Evolutionary conservation across 305 asterid species (phyloP), one percentile per base, ranked within the genome.

Genomic region (Fraxinus baroniana): DNA sequence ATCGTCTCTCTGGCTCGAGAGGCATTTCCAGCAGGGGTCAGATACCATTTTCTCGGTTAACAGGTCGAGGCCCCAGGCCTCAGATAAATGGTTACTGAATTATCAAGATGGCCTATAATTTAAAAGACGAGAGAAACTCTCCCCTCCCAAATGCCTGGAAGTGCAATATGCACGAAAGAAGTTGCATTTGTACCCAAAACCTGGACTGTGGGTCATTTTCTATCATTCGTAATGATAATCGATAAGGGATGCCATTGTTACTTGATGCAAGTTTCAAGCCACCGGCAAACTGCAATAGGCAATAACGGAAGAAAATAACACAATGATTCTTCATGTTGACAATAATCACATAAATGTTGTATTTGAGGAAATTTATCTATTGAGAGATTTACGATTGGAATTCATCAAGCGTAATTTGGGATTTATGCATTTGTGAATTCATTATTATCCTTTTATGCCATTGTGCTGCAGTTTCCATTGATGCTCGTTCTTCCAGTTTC

Each of bases 61-160:
- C 83, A 77, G 96, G 94, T 30, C 96, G 97, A 35, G 55, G 93
- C 10, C 90, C 92, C 8, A 91, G 96, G 90, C 94, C 97, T 66
- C 99, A 93, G 91, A 89, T 94, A 49, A 95, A 94, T 76, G 96
- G 99, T 75, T 93, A 93, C 89, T 95, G 89, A 93, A 39, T 35
- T 26, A 9, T 68, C 20, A 28, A 26, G 73, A 26, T 9, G 33
- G 3, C 73, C 12, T n/a, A 18, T 55, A 17, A 22, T 55, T 55
- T 37, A 37, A 12, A 46, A 55, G 1, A 55, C 0, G 30, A 60
- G 30, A 60, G 57, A 20, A 20, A 18, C 12, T 20, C 26, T 7
- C 71, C 71, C 71, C 32, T 55, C 12, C 5, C 71, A 18, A 60
- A 7, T 60, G 71, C 60, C 60, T 15, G 60, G 60, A 49, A 49